Conservation (phyloP, 208 protist species). For the Trichomonas tenax region DNA sequence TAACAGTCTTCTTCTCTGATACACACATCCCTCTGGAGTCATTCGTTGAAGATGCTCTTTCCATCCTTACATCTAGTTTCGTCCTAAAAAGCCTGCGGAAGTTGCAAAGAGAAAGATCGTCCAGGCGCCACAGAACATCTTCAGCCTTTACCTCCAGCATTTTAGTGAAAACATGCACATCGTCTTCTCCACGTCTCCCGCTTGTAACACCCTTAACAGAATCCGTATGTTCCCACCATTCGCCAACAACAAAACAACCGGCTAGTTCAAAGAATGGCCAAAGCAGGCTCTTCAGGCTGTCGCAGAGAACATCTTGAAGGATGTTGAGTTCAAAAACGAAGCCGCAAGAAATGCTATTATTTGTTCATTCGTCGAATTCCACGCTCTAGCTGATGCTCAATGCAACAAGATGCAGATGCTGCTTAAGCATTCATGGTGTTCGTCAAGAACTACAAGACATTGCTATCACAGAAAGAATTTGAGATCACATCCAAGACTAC, state of each 20-base stretch:
- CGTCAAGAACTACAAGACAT: no score
- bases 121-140: constrained; percentile 59
- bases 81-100: constrained; percentile 76
- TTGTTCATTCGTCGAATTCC: constrained; percentile 72
- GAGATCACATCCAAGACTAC: no score
- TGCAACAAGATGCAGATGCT: constrained; percentile 71
- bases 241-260: constrained; percentile 87
- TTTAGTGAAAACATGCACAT: constrained; percentile 77
- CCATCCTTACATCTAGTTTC: constrained; percentile 84
- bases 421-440: not conserved
- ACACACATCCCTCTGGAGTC: constrained; percentile 79
- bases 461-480: no score
- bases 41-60: constrained; percentile 92
- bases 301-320: constrained; percentile 57
- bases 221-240: constrained; percentile 91
- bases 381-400: constrained; percentile 61
- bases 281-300: constrained; percentile 80
- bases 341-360: constrained; percentile 57
- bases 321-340: constrained; percentile 51
- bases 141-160: constrained; percentile 80
- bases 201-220: constrained; percentile 71
- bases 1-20: constrained; percentile 87
- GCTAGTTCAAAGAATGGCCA: constrained; percentile 94
- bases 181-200: constrained; percentile 85
- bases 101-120: constrained; percentile 55